Evolutionary conservation across 2,329 filamentous ascomycete genomes (phyloP), one percentile per base, ranked within the genome.

Genomic region (Monosporascus sp.): DNA sequence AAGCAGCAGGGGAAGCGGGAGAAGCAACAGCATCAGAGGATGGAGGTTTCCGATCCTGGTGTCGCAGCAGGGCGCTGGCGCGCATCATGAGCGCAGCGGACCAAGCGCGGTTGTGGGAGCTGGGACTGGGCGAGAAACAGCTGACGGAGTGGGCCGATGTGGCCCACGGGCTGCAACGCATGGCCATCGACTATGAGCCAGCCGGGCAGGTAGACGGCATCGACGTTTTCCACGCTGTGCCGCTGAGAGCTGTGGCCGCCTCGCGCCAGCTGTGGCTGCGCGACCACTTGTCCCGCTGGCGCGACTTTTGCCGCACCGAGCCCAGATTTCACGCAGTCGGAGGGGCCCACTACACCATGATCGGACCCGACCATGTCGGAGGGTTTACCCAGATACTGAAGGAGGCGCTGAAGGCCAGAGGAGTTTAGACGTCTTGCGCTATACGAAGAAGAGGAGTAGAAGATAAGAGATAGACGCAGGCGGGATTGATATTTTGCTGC

Each of bases 131-230:
- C 20, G 52, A 55, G 20, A 48, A 59, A 7, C 59, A 53, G 3
- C 52, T 76, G 48, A 52, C 56, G 16, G 59, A 58, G 4, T 76
- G 74, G 73, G 65, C 67, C 0, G 59, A 68, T 22, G 48, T 77
- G 1, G 69, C 73, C 0, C 69, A 62, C 46, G 56, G 59, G 0
- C 51, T 76, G 45, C 71, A 74, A 55, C 63, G 60, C 44, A 70
- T 75, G 44, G 71, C 69, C 2, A 50, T 59, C 0, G 67, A 77
- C 17, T 79, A 78, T 56, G 71, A 78, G 48, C 76, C 76, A 1
- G 17, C 19, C 0, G 74, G 74, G 0, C 51, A 22, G 1, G 69
- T 77, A 0, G 51, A 53, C 0, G 14, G 27, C 1, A 69, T 78
- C 48, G 75, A 79, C 59, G 64, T 77, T 1, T 77, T 79, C 54